phyloP scores from a whole-genome alignment of 1,139 yeast genomes.

The Yamadazyma epiphylla region DNA sequence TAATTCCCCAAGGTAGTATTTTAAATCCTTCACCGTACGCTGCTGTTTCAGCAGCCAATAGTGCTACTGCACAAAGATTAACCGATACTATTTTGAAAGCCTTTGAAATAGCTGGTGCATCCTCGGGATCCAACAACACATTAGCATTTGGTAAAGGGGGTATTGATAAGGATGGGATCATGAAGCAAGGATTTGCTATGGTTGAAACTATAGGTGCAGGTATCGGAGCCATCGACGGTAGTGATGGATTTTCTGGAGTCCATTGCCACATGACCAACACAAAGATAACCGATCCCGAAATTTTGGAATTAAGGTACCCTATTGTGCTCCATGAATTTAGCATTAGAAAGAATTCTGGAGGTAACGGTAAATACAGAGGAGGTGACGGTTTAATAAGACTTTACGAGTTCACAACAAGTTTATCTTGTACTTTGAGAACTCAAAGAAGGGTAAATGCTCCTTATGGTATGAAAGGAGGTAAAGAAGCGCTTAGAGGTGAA shows the following conservation, averaged over 20 bases:
- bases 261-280: conserved; percentile 46
- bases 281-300: conserved; percentile 37
- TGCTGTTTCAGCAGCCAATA: conserved; percentile 45
- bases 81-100: conserved; percentile 16
- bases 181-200: conserved; percentile 9
- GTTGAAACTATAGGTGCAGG: conserved; percentile 13
- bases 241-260: conserved; percentile 35
- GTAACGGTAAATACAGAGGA: conserved; percentile 30
- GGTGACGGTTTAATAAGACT: conserved; percentile 24
- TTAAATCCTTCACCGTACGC: conserved; percentile 35
- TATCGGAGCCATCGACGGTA: conserved; percentile 16
- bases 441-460: conserved; percentile 18
- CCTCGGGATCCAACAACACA: conserved; percentile 4
- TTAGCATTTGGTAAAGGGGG: conserved; percentile 8
- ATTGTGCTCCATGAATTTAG: conserved; percentile 24
- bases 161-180: conserved; percentile 8
- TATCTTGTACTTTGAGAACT: conserved; percentile 16
- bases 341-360: conserved; percentile 29
- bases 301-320: conserved; percentile 34
- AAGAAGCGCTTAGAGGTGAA: conserved; percentile 52
- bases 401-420: conserved; percentile 15
- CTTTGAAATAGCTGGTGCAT: conserved; percentile 4
- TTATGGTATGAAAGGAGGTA: conserved; percentile 20
- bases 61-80: conserved; percentile 40
- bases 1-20: conserved; percentile 29